phyloP scores from a whole-genome alignment of 345 rosid species.

The Eucalyptus decipiens region DNA sequence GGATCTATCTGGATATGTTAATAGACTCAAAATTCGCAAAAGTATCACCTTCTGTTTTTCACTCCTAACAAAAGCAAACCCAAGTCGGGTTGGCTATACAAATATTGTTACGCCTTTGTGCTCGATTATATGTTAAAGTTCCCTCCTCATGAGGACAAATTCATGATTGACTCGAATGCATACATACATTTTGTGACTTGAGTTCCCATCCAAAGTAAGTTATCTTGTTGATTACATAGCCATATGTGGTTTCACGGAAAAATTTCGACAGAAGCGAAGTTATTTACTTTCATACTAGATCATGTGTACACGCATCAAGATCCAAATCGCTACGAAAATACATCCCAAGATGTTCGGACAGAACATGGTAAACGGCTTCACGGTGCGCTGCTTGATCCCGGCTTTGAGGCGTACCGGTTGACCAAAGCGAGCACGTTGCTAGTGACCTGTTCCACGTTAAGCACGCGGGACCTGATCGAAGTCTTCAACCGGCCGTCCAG shows the following conservation, averaged over 20 bases:
- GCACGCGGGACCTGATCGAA: slow-evolving; percentile 35
- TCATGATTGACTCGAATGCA: background rate
- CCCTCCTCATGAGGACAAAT: background rate
- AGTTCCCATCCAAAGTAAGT: background rate
- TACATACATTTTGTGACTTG: background rate
- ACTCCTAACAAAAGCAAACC: background rate
- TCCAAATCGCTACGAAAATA: background rate
- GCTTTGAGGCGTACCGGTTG: background rate
- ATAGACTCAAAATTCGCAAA: accelerated
- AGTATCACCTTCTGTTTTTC: too few species aligned
- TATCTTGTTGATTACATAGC: background rate
- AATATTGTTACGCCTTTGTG: background rate
- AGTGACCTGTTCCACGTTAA: slow-evolving; percentile 22
- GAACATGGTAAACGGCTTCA: background rate
- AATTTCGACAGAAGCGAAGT: background rate
- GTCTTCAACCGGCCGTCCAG: slow-evolving; percentile 60
- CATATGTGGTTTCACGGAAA: background rate
- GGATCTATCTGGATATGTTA: accelerated
- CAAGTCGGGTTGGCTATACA: background rate
- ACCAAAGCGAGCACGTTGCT: slow-evolving; percentile 1
- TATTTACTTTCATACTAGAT: background rate
- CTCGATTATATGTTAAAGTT: background rate
- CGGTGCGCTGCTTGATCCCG: background rate
- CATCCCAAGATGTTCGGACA: background rate
- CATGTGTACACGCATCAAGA: background rate